These are phyloP conservation scores for Sicyos edulis DNA, from an alignment of 306 rosid species.

Conservation along the genomic window DNA sequence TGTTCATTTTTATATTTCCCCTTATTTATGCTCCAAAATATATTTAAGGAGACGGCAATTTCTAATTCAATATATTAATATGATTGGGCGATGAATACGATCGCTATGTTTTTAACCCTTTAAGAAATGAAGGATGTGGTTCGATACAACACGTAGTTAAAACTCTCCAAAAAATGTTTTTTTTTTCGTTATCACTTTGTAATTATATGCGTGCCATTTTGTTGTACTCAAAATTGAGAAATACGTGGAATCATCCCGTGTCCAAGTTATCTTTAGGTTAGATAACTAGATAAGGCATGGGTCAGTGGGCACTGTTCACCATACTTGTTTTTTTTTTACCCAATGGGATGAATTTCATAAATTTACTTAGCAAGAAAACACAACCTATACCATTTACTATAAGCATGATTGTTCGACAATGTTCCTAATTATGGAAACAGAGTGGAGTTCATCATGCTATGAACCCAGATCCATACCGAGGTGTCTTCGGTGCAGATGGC, in stretches of 20 bases:
- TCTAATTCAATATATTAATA: neutral
- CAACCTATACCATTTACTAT: neutral
- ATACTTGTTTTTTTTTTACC: neutral
- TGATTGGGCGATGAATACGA: neutral
- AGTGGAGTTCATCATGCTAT: constrained; percentile 87
- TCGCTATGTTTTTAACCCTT: neutral
- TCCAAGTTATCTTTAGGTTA: neutral
- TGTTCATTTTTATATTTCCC: neutral
- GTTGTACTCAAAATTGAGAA: neutral
- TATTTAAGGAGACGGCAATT: no score
- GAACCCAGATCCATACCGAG: constrained; percentile 94
- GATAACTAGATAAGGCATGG: constrained; percentile 15
- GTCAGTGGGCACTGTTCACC: neutral
- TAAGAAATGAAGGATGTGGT: neutral
- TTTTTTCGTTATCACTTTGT: neutral
- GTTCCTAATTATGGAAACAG: constrained; percentile 34
- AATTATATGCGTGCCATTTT: neutral
- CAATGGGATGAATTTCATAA: neutral
- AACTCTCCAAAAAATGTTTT: neutral
- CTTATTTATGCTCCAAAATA: neutral
- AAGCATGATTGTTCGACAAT: neutral
- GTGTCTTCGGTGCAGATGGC: constrained; percentile 87
- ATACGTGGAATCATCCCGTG: neutral
- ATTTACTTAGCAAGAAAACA: neutral
- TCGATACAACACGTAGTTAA: neutral